A percentile compares a stretch with the other conserved stretches of the same genome.
These are phyloP conservation scores for Claviceps maximensis DNA, from an alignment of 2,329 filamentous ascomycete species.

Conservation along the genomic window DNA sequence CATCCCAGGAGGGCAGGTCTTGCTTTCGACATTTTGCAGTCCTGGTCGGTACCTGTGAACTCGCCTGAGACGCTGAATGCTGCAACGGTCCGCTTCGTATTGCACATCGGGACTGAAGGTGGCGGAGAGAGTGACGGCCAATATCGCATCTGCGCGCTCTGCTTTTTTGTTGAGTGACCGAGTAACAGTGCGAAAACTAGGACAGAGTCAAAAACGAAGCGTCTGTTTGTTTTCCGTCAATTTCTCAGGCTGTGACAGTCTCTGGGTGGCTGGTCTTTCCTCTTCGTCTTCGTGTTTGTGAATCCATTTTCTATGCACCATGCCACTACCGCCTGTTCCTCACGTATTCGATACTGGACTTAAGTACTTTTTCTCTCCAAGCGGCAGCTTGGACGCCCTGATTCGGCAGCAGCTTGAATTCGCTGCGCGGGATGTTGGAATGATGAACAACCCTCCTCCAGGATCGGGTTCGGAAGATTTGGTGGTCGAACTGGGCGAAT, in stretches of 20 bases:
- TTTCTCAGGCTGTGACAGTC: not conserved
- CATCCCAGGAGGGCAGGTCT: not conserved
- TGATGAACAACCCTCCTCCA: constrained; percentile 7
- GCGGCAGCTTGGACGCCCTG: constrained; percentile 14
- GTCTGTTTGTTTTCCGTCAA: not conserved
- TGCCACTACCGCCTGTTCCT: constrained; percentile 15
- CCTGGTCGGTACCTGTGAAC: not conserved
- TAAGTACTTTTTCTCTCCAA: not conserved
- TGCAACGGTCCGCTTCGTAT: not conserved
- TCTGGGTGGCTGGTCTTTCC: not conserved
- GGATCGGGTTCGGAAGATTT: constrained; percentile 14
- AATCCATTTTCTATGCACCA: constrained; percentile 1
- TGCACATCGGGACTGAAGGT: not conserved
- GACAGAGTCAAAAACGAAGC: not conserved
- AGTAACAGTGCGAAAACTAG: not conserved
- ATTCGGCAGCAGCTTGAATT: constrained; percentile 16
- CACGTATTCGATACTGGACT: constrained; percentile 19
- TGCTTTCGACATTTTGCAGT: not conserved
- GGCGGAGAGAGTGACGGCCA: not conserved
- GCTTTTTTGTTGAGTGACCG: not conserved
- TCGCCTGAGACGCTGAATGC: not conserved
- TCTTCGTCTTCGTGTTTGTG: not conserved
- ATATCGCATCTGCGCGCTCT: not conserved
- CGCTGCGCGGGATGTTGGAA: constrained; percentile 13
- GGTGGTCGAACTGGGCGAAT: constrained; percentile 23